Evolutionary conservation across 1,284 basidiomycete species (phyloP), one percentile per base, ranked within the genome.

Genomic region (Austroboletus niveus): DNA sequence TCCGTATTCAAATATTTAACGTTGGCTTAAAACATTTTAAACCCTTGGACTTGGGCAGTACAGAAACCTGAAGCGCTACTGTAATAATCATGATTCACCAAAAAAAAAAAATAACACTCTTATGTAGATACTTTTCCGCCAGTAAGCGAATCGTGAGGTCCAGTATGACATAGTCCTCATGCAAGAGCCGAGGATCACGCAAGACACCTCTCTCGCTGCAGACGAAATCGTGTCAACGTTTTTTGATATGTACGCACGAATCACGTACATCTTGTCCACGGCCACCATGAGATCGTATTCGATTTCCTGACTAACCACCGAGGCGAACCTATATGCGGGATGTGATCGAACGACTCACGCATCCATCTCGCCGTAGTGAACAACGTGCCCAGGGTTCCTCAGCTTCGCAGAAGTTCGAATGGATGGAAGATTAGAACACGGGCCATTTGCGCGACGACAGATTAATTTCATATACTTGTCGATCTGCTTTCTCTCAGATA

Each of bases 281-380:
- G 92, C 89, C 47, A 86, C 79, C 68, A 98, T 80, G 39, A 99
- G 79, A 71, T 99, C 97, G 68, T 95, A 97, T 65, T 96, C 98
- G 67, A 99, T 93, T 72, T 91, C 85, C 64, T 93, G 82, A 45
- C 77, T 88, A 24, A 99, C 90, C 34, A 91, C 87, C 41, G 93
- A 97, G 72, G 99, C 94, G 48, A 83, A 79, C 70, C 91, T 91
- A 75, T 99, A 99, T 22, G 76, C 80, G 4, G 94, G 92, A 70
- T 99, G 97, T 2, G 82, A 79, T 20, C 85, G 84, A 44, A 99
- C 89, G 69, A 99, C 44, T 90, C 78, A 29, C 97, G 82, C 52
- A 98, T 94, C 93, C 93, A 99, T 8, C 85, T 85, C 2, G 97
- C 97, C 1, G 92, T 83, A 0, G 97, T 99, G 63, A 86, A 71